Conservation (phyloP, 176 grass and related monocot species). For the Cenchrus americanus region DNA sequence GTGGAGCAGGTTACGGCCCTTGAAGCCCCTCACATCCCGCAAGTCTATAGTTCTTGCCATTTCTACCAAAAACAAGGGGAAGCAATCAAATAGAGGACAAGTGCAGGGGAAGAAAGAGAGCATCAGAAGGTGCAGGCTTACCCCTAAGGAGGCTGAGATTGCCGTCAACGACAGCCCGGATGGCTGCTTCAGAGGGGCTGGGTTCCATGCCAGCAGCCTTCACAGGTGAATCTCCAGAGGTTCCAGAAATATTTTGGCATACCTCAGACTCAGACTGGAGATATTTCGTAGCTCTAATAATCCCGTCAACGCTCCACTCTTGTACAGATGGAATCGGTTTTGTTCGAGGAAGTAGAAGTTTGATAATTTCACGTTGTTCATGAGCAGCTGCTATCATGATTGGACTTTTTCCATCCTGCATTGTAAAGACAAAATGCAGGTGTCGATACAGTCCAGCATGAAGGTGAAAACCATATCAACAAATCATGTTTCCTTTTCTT, state of each 20-base stretch:
- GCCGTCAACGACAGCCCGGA: conserved; percentile 5
- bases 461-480: neutral
- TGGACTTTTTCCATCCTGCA: conserved; percentile 36
- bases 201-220: neutral
- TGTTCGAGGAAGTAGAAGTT: conserved; percentile 53
- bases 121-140: neutral
- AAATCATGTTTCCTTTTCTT: neutral
- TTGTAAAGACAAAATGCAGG: conserved; percentile 12
- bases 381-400: conserved; percentile 37
- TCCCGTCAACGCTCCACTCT: conserved; percentile 21
- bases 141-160: conserved; percentile 36
- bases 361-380: conserved; percentile 37
- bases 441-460: neutral
- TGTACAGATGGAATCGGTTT: conserved; percentile 41
- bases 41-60: conserved; percentile 31
- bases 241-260: neutral
- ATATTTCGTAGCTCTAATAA: neutral
- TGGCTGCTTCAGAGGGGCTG: neutral
- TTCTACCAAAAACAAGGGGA: neutral
- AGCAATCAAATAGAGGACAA: neutral
- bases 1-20: conserved; percentile 48
- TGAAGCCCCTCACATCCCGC: conserved; percentile 8
- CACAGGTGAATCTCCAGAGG: neutral
- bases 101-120: neutral
- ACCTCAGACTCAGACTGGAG: neutral